These are phyloP conservation scores for Ramaria sp. DNA, from an alignment of 768 basidiomycete species.

Conservation along the genomic window DNA sequence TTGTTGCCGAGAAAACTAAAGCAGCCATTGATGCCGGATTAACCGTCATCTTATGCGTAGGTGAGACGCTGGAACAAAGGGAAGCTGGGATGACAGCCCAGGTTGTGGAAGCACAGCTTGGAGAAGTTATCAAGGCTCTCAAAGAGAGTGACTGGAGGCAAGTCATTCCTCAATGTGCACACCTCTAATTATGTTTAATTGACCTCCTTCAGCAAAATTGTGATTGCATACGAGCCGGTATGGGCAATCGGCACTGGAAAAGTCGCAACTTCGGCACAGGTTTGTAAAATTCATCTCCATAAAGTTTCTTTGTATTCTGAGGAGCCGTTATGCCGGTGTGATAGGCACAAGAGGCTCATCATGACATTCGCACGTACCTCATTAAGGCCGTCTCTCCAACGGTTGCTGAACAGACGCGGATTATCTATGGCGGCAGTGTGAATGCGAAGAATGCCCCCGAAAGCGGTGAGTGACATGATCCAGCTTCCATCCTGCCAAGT, in stretches of 20 bases:
- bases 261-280: conserved; percentile 68
- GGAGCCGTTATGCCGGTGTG: background rate
- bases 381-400: conserved; percentile 46
- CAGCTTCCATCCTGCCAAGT: background rate
- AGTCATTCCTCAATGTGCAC: conserved; percentile 19
- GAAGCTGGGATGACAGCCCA: conserved; percentile 66
- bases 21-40: conserved; percentile 68
- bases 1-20: conserved; percentile 79
- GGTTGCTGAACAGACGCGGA: conserved; percentile 64
- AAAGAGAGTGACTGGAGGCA: conserved; percentile 73
- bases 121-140: conserved; percentile 55
- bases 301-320: background rate
- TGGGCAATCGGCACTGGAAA: conserved; percentile 99
- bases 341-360: conserved; percentile 90
- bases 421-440: conserved; percentile 96
- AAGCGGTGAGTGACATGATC: conserved; percentile 48
- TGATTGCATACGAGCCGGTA: conserved; percentile 94
- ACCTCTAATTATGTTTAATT: background rate
- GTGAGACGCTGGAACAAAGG: conserved; percentile 85
- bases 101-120: conserved; percentile 76
- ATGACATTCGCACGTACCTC: conserved; percentile 70
- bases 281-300: conserved; percentile 5
- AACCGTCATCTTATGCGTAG: conserved; percentile 90
- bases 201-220: conserved; percentile 54
- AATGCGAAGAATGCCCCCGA: conserved; percentile 81